Conservation (phyloP, 208 protist genomes). For the Wallacemonas collosoma region DNA sequence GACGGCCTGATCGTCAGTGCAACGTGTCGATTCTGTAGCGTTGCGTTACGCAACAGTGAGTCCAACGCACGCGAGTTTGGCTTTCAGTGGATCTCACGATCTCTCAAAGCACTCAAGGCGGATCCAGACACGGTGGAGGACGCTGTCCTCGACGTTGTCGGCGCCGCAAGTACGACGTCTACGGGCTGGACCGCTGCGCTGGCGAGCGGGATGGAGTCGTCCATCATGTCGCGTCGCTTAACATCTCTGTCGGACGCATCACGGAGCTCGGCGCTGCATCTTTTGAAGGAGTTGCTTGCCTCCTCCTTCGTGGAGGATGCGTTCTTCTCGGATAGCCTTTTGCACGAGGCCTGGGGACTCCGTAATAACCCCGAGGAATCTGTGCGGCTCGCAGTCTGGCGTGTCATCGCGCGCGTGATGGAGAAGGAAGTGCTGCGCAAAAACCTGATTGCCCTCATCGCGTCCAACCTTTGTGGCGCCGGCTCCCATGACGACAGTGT, state of each 20-base stretch:
- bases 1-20: slow-evolving; percentile 55
- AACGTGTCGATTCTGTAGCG: slow-evolving; percentile 61
- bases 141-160: slow-evolving; percentile 55
- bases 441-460: slow-evolving; percentile 36
- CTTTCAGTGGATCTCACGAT: slow-evolving; percentile 37
- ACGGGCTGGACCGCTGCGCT: slow-evolving; percentile 41
- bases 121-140: slow-evolving; percentile 31
- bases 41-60: slow-evolving; percentile 51
- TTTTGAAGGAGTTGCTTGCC: slow-evolving; percentile 37
- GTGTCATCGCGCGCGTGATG: slow-evolving; percentile 25
- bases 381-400: slow-evolving; percentile 61
- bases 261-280: slow-evolving; percentile 31
- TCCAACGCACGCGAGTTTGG: slow-evolving; percentile 47
- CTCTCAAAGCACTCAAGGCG: slow-evolving; percentile 17
- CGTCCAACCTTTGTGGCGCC: slow-evolving; percentile 59
- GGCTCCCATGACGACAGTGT: slow-evolving; percentile 30
- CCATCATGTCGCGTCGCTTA: slow-evolving; percentile 37
- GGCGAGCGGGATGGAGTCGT: background rate
- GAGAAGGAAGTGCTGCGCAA: slow-evolving; percentile 15
- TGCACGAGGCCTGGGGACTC: slow-evolving; percentile 63
- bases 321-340: slow-evolving; percentile 34
- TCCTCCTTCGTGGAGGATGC: slow-evolving; percentile 47
- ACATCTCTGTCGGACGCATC: slow-evolving; percentile 31
- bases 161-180: slow-evolving; percentile 43
- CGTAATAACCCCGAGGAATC: slow-evolving; percentile 41